Base-by-base conservation (phyloP, 1,284 basidiomycete genomes). In the Ganoderma meredithae region DNA sequence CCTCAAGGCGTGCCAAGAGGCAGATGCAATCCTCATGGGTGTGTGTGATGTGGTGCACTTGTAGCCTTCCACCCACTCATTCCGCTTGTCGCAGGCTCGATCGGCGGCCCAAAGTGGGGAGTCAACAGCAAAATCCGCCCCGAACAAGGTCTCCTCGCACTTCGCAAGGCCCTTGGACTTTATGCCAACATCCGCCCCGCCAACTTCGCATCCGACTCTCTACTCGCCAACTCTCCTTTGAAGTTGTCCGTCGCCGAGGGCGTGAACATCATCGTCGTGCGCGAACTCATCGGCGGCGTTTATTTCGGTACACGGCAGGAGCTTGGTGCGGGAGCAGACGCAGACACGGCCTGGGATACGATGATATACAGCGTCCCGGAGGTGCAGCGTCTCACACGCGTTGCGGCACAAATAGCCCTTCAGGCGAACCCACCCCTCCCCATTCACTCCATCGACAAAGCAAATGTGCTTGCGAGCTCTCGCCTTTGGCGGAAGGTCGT, bases 21-120 rank as follows among this genome's bases (percentile, higher is more conserved):
- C 96, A 19, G 95, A 99, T 83, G 95, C 96, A 17, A 93, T 98
- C 73, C 85, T 98, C 60, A 90, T 98, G 87, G 96, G 96, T 95
- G 68, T 64, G 86, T 75, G 39, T 33, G 2, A 56, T 44, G 41
- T 49, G 22, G 27, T 25, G 52, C 22, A 36, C 36, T 17, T 10
- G 25, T 31, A 60, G 36, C 49, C 43, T 13, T 53, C 1, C 13
- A 22, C 73, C 68, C 53, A 31, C 67, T 65, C 60, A 53, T 47
- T 61, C 15, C 52, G 27, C 31, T 31, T 33, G 2, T 63, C 36
- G 47, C 68, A 96, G 97, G 96, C 73, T 93, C 97, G 31, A 95
- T 99, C 72, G 98, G 97, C 71, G 98, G 97, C 22, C 98, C 98
- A 43, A 99, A 99, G 82, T 99, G 98, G 98, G 97, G 96, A 55